Evolutionary conservation across 2,329 filamentous ascomycete species (phyloP).

Genomic region (Penicillium occitanis): DNA sequence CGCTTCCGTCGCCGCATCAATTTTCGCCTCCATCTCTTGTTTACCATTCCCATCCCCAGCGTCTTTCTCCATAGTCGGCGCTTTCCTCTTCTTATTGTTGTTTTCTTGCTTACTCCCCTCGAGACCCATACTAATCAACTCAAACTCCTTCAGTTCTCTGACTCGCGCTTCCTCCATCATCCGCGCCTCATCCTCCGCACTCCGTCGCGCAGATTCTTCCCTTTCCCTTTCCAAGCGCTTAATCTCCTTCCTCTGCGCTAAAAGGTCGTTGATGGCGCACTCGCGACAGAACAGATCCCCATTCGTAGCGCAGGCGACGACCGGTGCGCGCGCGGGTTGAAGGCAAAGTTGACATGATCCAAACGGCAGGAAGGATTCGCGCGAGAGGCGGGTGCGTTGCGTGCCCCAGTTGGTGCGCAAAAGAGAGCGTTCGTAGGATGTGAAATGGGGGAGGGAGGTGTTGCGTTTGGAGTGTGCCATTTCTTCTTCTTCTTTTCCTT

Average conservation of each 20-base stretch:
- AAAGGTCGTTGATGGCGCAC: constrained; percentile 86
- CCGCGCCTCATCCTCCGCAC: constrained; percentile 58
- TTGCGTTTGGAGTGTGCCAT: constrained; percentile 70
- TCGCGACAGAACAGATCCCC: constrained; percentile 95
- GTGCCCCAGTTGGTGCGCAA: constrained; percentile 80
- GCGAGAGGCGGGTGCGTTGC: constrained; percentile 76
- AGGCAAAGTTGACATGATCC: constrained; percentile 87
- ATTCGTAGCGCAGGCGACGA: constrained; percentile 73
- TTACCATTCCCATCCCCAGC: constrained; percentile 9
- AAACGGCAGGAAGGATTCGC: constrained; percentile 91
- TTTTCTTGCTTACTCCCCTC: constrained; percentile 31
- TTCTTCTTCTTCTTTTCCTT: background rate
- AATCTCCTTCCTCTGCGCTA: constrained; percentile 88
- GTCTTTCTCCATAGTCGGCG: constrained; percentile 30
- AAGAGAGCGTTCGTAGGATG: constrained; percentile 80
- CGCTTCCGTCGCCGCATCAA: constrained; percentile 29
- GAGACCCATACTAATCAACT: constrained; percentile 73
- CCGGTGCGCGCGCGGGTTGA: constrained; percentile 74
- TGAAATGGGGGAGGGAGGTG: constrained; percentile 90
- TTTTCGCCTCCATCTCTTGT: constrained; percentile 26
- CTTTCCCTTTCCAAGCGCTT: constrained; percentile 71
- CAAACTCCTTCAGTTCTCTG: constrained; percentile 76
- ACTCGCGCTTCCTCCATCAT: constrained; percentile 68
- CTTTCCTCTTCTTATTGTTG: constrained; percentile 27
- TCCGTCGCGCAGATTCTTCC: constrained; percentile 62